Evolutionary conservation across 805 yeast species (phyloP).

Genomic region (Ogataea degrootiae): DNA sequence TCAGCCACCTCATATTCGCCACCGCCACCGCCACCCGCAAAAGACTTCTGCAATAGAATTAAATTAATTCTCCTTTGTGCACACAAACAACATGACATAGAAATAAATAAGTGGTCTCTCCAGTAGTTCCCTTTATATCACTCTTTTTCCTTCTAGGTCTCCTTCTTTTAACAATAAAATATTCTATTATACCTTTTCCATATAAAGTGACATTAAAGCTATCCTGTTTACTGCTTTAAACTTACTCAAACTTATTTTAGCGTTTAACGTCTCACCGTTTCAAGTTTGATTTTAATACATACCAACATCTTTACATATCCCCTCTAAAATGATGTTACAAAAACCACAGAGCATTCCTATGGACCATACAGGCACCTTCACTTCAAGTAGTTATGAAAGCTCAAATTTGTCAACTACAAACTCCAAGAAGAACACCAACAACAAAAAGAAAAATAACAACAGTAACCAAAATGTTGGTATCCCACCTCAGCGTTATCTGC

Average conservation of each 20-base stretch:
- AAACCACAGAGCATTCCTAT: constrained; percentile 19
- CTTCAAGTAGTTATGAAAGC: constrained; percentile 1
- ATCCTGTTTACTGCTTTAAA: no score
- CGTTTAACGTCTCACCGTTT: background rate
- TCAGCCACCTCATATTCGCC: no score
- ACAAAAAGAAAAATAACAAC: constrained; percentile 25
- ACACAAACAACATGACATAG: no score
- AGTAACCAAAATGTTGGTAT: constrained; percentile 1
- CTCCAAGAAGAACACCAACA: constrained; percentile 26
- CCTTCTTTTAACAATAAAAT: background rate
- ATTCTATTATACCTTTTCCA: no score
- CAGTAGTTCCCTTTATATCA: no score
- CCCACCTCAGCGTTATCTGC: constrained; percentile 31
- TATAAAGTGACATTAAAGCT: no score
- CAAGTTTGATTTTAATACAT: background rate
- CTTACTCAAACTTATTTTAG: background rate
- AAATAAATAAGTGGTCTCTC: no score
- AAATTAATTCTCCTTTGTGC: no score
- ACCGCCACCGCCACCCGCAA: no score
- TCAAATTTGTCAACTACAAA: constrained; percentile 1
- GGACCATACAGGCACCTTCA: constrained; percentile 6
- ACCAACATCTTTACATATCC: background rate
- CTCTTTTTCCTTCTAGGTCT: background rate
- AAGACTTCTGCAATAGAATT: no score
- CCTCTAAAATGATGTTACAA: constrained; percentile 20